A percentile compares a stretch with the other conserved stretches of the same genome.
Conservation (phyloP, 2,329 filamentous ascomycete genomes). For the Orbilia ellipsospora region DNA sequence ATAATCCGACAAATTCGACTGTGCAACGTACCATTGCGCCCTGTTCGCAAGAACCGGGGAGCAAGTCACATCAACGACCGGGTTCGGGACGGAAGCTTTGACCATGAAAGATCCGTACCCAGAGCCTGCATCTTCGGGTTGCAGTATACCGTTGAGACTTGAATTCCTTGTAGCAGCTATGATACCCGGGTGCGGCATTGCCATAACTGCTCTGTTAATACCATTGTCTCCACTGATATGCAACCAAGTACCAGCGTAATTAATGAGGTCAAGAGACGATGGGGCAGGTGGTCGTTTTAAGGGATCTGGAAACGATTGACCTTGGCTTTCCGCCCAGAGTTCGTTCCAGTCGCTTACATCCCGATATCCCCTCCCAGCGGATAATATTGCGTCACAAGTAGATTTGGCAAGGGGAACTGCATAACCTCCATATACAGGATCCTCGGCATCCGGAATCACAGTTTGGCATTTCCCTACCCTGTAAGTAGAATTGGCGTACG, state of each 20-base stretch:
- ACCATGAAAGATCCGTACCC: conserved; percentile 77
- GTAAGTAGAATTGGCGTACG: conserved; percentile 73
- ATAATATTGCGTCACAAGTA: conserved; percentile 76
- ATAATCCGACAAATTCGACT: background rate
- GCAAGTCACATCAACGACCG: conserved; percentile 78
- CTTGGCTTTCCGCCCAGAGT: conserved; percentile 8
- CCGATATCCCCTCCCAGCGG: conserved; percentile 69
- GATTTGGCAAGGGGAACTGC: conserved; percentile 49
- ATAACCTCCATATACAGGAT: conserved; percentile 62
- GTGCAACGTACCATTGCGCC: conserved; percentile 62
- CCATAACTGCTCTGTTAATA: conserved; percentile 80
- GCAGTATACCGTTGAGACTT: conserved; percentile 73
- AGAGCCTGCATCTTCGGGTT: conserved; percentile 71
- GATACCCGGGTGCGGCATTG: conserved; percentile 77
- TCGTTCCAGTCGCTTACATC: conserved; percentile 47
- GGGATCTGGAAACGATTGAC: conserved; percentile 18
- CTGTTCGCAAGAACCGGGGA: conserved; percentile 72
- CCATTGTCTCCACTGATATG: conserved; percentile 37
- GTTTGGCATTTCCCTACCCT: conserved; percentile 70
- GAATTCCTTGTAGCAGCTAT: conserved; percentile 74
- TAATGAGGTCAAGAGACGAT: conserved; percentile 32
- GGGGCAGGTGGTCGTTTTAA: conserved; percentile 18
- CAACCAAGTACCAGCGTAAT: conserved; percentile 44
- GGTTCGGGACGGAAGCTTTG: conserved; percentile 75
- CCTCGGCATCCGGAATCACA: conserved; percentile 67